Conservation (phyloP, 805 yeast genomes). For the Ogataea polymorpha region DNA sequence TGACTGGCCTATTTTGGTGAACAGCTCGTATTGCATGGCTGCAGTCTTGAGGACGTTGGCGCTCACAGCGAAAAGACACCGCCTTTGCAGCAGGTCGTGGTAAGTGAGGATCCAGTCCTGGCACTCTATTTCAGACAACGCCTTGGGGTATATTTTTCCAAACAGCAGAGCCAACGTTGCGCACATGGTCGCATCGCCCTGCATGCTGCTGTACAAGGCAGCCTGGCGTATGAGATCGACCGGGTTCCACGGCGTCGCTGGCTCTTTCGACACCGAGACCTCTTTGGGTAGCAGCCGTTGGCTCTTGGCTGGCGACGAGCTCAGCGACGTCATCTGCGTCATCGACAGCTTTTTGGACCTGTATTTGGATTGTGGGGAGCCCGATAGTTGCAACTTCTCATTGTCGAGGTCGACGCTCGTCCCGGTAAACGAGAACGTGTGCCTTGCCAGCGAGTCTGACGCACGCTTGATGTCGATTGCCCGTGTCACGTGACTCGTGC, state of each 20-base stretch:
- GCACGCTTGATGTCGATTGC: conserved; percentile 21
- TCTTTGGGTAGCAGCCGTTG: conserved; percentile 11
- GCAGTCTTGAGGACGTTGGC: conserved; percentile 50
- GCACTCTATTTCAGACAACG: conserved; percentile 31
- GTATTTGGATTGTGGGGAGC: conserved; percentile 20
- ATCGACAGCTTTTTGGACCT: conserved; percentile 10
- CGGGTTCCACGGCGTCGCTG: conserved; percentile 55
- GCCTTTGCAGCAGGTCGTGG: conserved; percentile 49
- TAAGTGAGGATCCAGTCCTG: conserved; percentile 58
- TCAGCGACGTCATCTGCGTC: conserved; percentile 12
- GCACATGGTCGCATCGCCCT: conserved; percentile 64
- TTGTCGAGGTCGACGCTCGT: conserved; percentile 35
- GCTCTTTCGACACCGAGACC: background rate
- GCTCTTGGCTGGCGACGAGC: conserved; percentile 14
- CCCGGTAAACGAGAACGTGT: conserved; percentile 33
- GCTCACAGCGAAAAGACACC: conserved; percentile 53
- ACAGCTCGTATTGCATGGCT: conserved; percentile 29
- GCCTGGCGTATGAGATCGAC: conserved; percentile 47
- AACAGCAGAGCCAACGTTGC: conserved; percentile 57
- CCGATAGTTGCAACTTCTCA: conserved; percentile 26
- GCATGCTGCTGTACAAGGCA: conserved; percentile 50
- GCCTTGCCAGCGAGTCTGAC: conserved; percentile 15
- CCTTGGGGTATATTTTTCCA: conserved; percentile 36
- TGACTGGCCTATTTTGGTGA: conserved; percentile 36
- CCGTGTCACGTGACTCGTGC: conserved; percentile 2